Evolutionary conservation across 2,329 filamentous ascomycete species (phyloP).

Genomic region (Apiospora phragmitis): DNA sequence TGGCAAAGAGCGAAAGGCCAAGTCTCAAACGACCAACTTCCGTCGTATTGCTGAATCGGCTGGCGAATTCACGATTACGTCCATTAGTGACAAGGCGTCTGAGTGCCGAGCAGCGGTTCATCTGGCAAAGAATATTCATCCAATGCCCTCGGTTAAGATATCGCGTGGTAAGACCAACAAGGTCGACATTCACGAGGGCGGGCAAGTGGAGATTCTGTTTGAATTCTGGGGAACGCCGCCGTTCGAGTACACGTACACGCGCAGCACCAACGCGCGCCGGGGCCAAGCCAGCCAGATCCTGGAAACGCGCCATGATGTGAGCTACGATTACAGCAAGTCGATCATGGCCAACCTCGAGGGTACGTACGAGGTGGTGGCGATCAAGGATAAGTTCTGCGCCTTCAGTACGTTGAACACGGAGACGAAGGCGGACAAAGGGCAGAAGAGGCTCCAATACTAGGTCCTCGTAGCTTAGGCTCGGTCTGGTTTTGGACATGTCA

Average conservation of each 20-base stretch:
- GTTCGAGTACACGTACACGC: conserved; percentile 96
- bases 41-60: conserved; percentile 90
- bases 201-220: conserved; percentile 89
- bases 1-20: conserved; percentile 74
- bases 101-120: conserved; percentile 81
- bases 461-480: background rate
- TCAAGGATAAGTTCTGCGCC: conserved; percentile 90
- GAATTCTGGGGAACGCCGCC: conserved; percentile 95
- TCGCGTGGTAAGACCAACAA: conserved; percentile 78
- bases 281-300: conserved; percentile 78
- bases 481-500: background rate
- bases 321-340: conserved; percentile 77
- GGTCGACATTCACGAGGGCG: conserved; percentile 95
- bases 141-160: conserved; percentile 87
- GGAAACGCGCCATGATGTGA: conserved; percentile 87
- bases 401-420: conserved; percentile 72
- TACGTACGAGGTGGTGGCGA: conserved; percentile 94
- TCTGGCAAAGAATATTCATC: conserved; percentile 82
- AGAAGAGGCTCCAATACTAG: conserved; percentile 37
- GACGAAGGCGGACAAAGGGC: conserved; percentile 45
- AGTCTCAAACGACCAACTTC: conserved; percentile 79
- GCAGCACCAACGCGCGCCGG: conserved; percentile 81
- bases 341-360: conserved; percentile 90
- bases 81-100: conserved; percentile 82
- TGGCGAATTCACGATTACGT: conserved; percentile 84